Conservation (phyloP, 148 eudicot genomes). For the Fallopia convolvulus region DNA sequence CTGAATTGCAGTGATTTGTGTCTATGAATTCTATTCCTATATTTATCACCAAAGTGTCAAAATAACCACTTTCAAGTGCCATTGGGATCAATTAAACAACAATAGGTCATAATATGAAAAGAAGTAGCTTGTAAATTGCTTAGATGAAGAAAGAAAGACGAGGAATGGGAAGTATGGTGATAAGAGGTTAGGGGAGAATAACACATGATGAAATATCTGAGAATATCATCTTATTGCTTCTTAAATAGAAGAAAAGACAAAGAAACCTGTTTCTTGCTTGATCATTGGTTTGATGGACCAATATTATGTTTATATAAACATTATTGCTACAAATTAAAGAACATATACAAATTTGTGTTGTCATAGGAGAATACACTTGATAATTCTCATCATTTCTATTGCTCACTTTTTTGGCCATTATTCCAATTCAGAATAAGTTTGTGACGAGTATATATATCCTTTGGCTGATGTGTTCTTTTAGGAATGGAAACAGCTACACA, state of each 20-base stretch:
- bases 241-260: not conserved
- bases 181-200: not conserved
- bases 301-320: too few species aligned
- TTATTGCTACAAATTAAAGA: not conserved
- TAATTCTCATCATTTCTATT: not conserved
- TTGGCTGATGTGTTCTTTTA: conserved; percentile 10
- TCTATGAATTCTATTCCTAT: not conserved
- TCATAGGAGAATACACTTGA: not conserved
- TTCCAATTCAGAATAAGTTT: not conserved
- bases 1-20: not conserved
- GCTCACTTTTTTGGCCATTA: not conserved
- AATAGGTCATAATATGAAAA: too few species aligned
- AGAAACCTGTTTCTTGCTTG: not conserved
- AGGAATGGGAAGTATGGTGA: not conserved
- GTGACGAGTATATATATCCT: not conserved
- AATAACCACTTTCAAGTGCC: not conserved
- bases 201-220: not conserved
- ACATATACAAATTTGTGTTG: not conserved
- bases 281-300: not conserved
- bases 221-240: not conserved
- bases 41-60: not conserved
- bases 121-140: too few species aligned
- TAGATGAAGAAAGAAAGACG: not conserved
- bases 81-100: not conserved
- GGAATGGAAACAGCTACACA: conserved; percentile 65